These are phyloP conservation scores for Sinapis alba DNA, from an alignment of 441 rosid species.

Conservation along the genomic window DNA sequence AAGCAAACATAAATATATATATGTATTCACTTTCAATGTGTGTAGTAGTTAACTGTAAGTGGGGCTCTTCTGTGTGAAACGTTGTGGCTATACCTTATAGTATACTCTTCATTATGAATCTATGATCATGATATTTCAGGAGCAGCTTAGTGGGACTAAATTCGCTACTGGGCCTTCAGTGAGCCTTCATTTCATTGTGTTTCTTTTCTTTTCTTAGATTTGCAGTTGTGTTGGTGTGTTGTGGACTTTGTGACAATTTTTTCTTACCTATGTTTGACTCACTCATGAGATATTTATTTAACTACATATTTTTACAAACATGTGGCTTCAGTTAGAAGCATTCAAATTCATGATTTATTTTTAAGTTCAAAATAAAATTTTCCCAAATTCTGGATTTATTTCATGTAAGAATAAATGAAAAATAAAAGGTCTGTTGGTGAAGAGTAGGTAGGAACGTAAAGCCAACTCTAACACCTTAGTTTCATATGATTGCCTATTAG, in stretches of 20 bases:
- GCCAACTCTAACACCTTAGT: conserved; percentile 29
- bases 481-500: conserved; percentile 12
- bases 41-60: neutral
- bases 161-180: neutral
- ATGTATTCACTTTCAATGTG: no score
- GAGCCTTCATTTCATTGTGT: neutral
- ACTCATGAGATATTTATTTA: neutral
- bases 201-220: neutral
- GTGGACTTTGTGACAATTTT: neutral
- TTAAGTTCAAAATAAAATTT: neutral
- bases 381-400: neutral
- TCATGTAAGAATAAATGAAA: conserved; percentile 1
- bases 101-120: neutral
- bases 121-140: neutral
- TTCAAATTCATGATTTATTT: neutral
- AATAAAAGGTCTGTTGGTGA: conserved; percentile 25
- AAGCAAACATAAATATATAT: no score
- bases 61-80: neutral
- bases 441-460: conserved; percentile 37
- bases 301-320: neutral
- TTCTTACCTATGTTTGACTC: neutral
- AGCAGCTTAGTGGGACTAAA: neutral
- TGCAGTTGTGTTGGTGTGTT: neutral
- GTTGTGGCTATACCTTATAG: neutral
- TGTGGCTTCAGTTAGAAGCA: conserved; percentile 4